Base-by-base conservation (phyloP, 2,329 filamentous ascomycete species). In the Cordyceps pruinosa region DNA sequence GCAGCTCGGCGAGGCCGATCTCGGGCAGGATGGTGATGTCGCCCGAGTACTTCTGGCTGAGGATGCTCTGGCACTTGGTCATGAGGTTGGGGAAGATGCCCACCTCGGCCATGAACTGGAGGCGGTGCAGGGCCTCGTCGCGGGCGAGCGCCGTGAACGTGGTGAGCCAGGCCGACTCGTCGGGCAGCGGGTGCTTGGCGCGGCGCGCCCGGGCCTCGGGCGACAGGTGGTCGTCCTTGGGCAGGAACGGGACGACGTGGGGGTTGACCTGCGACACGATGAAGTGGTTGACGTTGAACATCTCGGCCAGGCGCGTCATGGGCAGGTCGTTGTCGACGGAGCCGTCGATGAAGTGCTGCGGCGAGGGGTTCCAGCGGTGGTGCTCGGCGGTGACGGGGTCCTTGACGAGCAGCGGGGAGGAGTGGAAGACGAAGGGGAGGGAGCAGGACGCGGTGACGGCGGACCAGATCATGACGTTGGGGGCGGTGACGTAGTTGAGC, bases 231-330 rank as follows among this genome's bases (percentile, higher is more conserved):
- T 90, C 88, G 58, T 95, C 89, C 62, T 86, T 88, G 17, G 83
- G 78, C 17, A 97, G 75, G 65, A 97, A 96, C 0, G 90, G 90
- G 0, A 95, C 84, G 9, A 97, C 89, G 65, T 97, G 93, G 0
- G 93, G 93, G 65, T 97, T 97, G 51, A 97, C 91, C 69, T 97
- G 93, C 0, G 91, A 96, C 19, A 97, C 93, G 63, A 97, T 97
- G 68, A 97, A 97, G 69, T 97, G 93, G 66, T 97, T 97, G 68
- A 97, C 92, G 66, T 97, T 96, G 77, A 97, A 96, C 88, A 97
- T 92, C 67, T 96, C 91, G 1, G 91, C 86, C 17, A 97, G 77
- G 2, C 90, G 84, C 21, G 87, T 90, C 84, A 96, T 96, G 2
- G 93, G 93, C 3, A 97, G 77, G 69, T 97, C 93, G 59, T 94